These are phyloP conservation scores for Mucor lusitanicus DNA, from an alignment of 371 early-diverging fungal genomes.

Conservation along the genomic window DNA sequence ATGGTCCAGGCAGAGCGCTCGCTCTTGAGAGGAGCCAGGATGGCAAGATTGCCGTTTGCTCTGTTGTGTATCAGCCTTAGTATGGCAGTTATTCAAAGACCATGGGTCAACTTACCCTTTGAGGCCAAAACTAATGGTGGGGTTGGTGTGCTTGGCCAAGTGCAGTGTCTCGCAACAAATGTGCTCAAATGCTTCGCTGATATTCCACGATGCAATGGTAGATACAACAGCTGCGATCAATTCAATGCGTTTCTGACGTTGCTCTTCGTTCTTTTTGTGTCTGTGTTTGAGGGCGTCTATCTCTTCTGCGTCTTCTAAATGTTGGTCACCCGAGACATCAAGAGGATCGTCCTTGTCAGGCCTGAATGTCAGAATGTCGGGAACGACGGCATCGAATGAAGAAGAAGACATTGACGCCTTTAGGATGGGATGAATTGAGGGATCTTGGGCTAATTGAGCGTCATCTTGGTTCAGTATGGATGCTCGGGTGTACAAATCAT, in stretches of 20 bases:
- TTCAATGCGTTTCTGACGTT: slow-evolving; percentile 22
- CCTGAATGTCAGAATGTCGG: slow-evolving; percentile 31
- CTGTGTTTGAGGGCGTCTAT: neutral
- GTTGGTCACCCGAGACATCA: slow-evolving; percentile 23
- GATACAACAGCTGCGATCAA: slow-evolving; percentile 48
- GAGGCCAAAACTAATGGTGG: slow-evolving; percentile 54
- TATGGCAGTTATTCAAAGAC: too few relatives aligned
- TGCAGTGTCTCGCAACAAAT: slow-evolving; percentile 30
- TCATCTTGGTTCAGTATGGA: slow-evolving; percentile 1
- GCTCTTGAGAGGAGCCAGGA: slow-evolving; percentile 47
- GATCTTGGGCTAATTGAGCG: neutral
- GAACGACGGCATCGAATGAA: slow-evolving; percentile 40
- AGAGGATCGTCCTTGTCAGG: slow-evolving; percentile 44
- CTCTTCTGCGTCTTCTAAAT: neutral
- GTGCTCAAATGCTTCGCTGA: slow-evolving; percentile 46
- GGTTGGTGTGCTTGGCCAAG: slow-evolving; percentile 26
- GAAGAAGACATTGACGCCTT: slow-evolving; percentile 37
- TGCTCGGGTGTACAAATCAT: slow-evolving; percentile 31
- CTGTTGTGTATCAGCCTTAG: too few relatives aligned
- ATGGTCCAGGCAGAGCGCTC: slow-evolving; percentile 57
- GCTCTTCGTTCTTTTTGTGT: slow-evolving; percentile 14
- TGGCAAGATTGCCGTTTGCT: slow-evolving; percentile 59
- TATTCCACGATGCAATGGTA: slow-evolving; percentile 56
- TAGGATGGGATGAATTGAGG: slow-evolving; percentile 13
- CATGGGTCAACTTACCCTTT: slow-evolving; percentile 69